Percentiles rank a stretch among this genome's conserved stretches.
Conservation (phyloP, 495 filamentous ascomycete genomes). For the Aspergillus leporis region DNA sequence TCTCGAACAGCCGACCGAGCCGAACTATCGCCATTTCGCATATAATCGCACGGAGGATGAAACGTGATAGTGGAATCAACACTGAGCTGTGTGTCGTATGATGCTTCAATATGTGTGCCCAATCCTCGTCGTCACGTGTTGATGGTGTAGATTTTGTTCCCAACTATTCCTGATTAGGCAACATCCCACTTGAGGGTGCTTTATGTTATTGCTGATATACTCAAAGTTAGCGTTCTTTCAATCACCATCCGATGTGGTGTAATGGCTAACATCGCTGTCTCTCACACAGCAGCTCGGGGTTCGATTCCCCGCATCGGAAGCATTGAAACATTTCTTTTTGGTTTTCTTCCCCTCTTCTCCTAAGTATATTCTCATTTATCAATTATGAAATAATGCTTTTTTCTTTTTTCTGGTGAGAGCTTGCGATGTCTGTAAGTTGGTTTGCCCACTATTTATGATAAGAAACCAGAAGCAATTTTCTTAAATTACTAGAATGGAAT, state of each 20-base stretch:
- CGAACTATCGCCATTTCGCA: slow-evolving; percentile 3
- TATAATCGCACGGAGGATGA: background rate
- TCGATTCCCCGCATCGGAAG: slow-evolving; percentile 34
- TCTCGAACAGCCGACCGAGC: slow-evolving; percentile 11
- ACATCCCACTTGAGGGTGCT: background rate
- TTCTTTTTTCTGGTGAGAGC: background rate
- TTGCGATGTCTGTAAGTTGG: no score
- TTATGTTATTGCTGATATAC: no score
- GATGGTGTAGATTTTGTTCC: background rate
- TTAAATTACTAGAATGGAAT: no score
- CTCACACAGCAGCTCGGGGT: slow-evolving; percentile 34
- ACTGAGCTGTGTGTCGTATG: background rate
- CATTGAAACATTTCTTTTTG: slow-evolving; percentile 2
- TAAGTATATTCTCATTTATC: background rate
- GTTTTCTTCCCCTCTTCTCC: background rate
- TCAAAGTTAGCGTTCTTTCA: no score
- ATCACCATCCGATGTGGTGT: slow-evolving; percentile 30
- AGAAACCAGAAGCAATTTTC: no score
- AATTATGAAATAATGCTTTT: background rate
- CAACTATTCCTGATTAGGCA: background rate
- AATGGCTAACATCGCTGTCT: slow-evolving; percentile 33
- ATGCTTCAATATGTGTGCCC: background rate
- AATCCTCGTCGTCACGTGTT: background rate
- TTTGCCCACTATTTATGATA: no score
- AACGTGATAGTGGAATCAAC: background rate